Base-by-base conservation (phyloP, 2,329 filamentous ascomycete species). In the Fusarium sp. region DNA sequence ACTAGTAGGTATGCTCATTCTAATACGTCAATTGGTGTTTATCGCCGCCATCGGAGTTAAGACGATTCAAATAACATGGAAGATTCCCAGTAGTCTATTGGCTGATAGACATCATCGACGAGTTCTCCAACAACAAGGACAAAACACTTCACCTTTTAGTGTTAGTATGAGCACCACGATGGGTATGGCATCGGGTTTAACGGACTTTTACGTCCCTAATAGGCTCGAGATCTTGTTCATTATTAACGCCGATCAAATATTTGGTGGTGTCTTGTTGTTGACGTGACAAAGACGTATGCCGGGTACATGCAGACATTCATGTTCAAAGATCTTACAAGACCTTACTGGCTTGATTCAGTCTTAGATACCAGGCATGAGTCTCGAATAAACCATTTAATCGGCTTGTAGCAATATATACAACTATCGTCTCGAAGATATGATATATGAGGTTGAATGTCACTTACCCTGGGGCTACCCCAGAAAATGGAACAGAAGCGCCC, bases 381-480 rank as follows among this genome's bases (percentile, higher is more conserved):
- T 20, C 14, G 6, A 41, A 9, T 5, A 18, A 16, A 10, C 16
- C 9, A 16, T 9, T 10, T 18, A 9, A 41, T 7, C 20, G 27
- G 18, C 13, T 16, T 23, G 18, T 9, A 34, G n/a, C 14, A 13
- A 40, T 18, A 40, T 9, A 27, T 27, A n/a, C 9, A 14, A 18
- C 7, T 20, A 25, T 25, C 25, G 2, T 10, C n/a, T 20, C 13
- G 37, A 20, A 27, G 13, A 51, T 6, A 40, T 5, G 23, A n/a
- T 7, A n/a, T 43, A 27, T 40, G 11, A 12, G 21, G 8, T 20
- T 25, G 7, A 25, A 16, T 1, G 21, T 1, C 9, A n/a, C 30
- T 25, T 63, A 63, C 58, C 60, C 60, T 51, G 48, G 48, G 48
- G 21, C 23, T 51, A 51, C 48, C 49, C 49, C 49, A 51, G 49